These are phyloP conservation scores for Naematelia encephala DNA, from an alignment of 768 basidiomycete genomes.

Conservation along the genomic window DNA sequence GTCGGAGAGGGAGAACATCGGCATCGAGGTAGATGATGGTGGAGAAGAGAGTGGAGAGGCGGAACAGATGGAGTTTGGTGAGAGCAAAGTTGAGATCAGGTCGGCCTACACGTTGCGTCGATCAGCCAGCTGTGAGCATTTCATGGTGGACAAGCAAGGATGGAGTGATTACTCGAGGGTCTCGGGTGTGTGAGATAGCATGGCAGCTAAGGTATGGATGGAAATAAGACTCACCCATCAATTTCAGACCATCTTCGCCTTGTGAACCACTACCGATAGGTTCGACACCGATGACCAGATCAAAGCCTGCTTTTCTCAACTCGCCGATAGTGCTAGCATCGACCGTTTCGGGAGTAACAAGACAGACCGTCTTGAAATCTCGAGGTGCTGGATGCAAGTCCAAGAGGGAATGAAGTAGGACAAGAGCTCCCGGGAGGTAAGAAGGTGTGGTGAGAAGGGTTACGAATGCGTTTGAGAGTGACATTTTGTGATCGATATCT, in stretches of 20 bases:
- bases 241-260: slow-evolving; percentile 63
- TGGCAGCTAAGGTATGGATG: too few relatives aligned
- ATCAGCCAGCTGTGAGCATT: too few relatives aligned
- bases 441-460: slow-evolving; percentile 86
- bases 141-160: too few relatives aligned
- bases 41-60: slow-evolving; percentile 56
- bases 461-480: slow-evolving; percentile 64
- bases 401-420: slow-evolving; percentile 75
- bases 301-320: slow-evolving; percentile 68
- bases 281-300: slow-evolving; percentile 88
- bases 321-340: slow-evolving; percentile 75
- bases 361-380: slow-evolving; percentile 72
- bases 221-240: slow-evolving; percentile 65
- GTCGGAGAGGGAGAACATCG: slow-evolving; percentile 53
- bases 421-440: slow-evolving; percentile 90
- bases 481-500: slow-evolving; percentile 9
- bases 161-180: neutral
- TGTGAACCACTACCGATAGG: slow-evolving; percentile 64
- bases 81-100: slow-evolving; percentile 88
- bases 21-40: slow-evolving; percentile 54
- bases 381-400: slow-evolving; percentile 57
- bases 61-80: slow-evolving; percentile 94
- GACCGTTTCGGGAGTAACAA: slow-evolving; percentile 91
- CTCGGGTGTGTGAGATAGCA: neutral
- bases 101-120: too few relatives aligned